phyloP scores from a whole-genome alignment of 2,329 filamentous ascomycete genomes.

The Simplicillium aogashimaense region DNA sequence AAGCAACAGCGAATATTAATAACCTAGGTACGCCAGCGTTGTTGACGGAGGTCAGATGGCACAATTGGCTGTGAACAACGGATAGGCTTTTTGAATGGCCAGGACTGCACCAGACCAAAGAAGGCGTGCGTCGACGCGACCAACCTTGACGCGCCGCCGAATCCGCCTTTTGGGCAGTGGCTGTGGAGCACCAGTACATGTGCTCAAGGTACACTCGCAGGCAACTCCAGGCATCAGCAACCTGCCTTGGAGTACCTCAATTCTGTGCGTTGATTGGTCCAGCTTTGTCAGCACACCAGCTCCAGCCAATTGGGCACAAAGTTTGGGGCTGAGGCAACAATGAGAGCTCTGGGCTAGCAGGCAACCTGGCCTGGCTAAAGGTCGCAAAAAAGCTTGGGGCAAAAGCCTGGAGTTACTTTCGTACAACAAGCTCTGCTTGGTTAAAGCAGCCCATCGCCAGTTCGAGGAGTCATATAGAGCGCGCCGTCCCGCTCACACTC shows the following conservation, averaged over 20 bases:
- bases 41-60: no score
- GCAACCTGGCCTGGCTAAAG: no score
- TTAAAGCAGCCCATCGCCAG: not conserved
- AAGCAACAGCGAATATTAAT: no score
- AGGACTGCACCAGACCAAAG: not conserved
- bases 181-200: slow-evolving; percentile 2
- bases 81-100: no score
- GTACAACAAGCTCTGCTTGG: not conserved
- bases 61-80: no score
- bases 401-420: not conserved
- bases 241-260: slow-evolving; percentile 12
- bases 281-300: slow-evolving; percentile 13
- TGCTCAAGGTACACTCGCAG: slow-evolving; percentile 12
- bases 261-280: slow-evolving; percentile 17
- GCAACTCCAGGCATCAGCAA: slow-evolving; percentile 19
- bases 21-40: no score
- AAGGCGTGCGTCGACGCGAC: slow-evolving; percentile 16
- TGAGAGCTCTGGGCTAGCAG: not conserved
- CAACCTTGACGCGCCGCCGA: slow-evolving; percentile 11
- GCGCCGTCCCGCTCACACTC: not conserved
- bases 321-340: slow-evolving; percentile 26
- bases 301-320: slow-evolving; percentile 18
- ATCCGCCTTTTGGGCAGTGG: slow-evolving; percentile 3
- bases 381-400: slow-evolving; percentile 15
- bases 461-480: slow-evolving; percentile 1